Conservation (phyloP, 305 asterid genomes). For the Striga hermonthica region DNA sequence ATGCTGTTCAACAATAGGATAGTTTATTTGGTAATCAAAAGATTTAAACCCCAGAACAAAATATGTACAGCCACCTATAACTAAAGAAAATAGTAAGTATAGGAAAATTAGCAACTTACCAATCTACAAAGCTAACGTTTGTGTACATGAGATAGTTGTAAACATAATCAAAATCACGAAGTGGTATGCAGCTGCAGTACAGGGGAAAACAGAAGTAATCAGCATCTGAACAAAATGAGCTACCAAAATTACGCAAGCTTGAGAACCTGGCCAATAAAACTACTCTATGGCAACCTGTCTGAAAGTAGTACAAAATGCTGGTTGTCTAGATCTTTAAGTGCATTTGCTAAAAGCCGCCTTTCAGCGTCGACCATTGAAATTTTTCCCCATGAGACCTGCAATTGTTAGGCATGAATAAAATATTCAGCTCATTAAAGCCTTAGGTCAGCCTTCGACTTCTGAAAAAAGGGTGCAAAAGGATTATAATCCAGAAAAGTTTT, state of each 20-base stretch:
- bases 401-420: constrained; percentile 26
- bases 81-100: constrained; percentile 7
- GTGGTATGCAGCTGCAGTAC: constrained; percentile 88
- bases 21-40: neutral
- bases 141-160: constrained; percentile 95
- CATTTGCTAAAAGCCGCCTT: constrained; percentile 80
- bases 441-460: constrained; percentile 7
- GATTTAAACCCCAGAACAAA: neutral
- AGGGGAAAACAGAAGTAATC: constrained; percentile 28
- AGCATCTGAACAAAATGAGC: constrained; percentile 28
- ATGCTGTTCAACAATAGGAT: constrained; percentile 3
- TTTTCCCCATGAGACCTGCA: constrained; percentile 96
- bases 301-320: constrained; percentile 88
- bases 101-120: constrained; percentile 50
- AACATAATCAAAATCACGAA: constrained; percentile 79
- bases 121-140: constrained; percentile 85
- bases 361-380: constrained; percentile 99
- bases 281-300: constrained; percentile 62
- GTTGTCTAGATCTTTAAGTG: constrained; percentile 87
- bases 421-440: constrained; percentile 22
- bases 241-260: constrained; percentile 9
- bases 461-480: constrained; percentile 6
- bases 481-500: constrained; percentile 4
- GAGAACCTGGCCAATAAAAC: neutral
- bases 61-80: constrained; percentile 3